Conservation (phyloP, 306 rosid genomes). For the Acacia melanoxylon region DNA sequence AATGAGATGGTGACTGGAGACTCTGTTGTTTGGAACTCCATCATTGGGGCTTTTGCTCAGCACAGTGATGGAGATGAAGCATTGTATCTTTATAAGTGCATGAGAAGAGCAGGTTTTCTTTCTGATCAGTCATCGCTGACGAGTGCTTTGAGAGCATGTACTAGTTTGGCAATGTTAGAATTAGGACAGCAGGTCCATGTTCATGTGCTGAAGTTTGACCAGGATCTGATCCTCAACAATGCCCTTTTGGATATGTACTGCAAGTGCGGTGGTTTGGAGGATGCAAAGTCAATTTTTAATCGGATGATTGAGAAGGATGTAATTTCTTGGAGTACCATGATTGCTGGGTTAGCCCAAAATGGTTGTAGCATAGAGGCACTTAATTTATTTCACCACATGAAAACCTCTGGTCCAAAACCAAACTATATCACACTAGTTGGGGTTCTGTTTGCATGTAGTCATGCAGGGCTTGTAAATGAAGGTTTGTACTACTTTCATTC, state of each 20-base stretch:
- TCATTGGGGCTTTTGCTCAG: slow-evolving; percentile 84
- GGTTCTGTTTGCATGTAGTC: slow-evolving; percentile 91
- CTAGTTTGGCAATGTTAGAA: slow-evolving; percentile 68
- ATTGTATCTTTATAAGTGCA: slow-evolving; percentile 57
- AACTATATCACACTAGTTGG: slow-evolving; percentile 80
- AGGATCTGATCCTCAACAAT: slow-evolving; percentile 77
- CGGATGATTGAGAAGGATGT: slow-evolving; percentile 72
- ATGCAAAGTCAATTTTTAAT: slow-evolving; percentile 62
- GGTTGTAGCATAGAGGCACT: slow-evolving; percentile 81
- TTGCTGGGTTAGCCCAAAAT: slow-evolving; percentile 85
- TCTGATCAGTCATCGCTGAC: slow-evolving; percentile 73
- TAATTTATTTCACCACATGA: slow-evolving; percentile 68
- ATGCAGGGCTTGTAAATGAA: slow-evolving; percentile 76
- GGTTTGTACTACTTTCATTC: slow-evolving; percentile 75
- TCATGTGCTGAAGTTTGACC: slow-evolving; percentile 70
- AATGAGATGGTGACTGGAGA: slow-evolving; percentile 71
- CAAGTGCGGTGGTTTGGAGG: slow-evolving; percentile 82
- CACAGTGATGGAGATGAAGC: slow-evolving; percentile 83
- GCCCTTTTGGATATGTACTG: slow-evolving; percentile 91
- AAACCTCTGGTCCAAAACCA: slow-evolving; percentile 60
- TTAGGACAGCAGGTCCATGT: slow-evolving; percentile 81
- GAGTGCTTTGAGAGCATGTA: slow-evolving; percentile 82
- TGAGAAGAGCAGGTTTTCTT: slow-evolving; percentile 61
- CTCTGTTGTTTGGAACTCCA: slow-evolving; percentile 83
- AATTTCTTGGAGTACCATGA: slow-evolving; percentile 95